Evolutionary conservation across 805 yeast genomes (phyloP), one percentile per base, ranked within the genome.

Genomic region (Yamadazyma phyllophila): DNA sequence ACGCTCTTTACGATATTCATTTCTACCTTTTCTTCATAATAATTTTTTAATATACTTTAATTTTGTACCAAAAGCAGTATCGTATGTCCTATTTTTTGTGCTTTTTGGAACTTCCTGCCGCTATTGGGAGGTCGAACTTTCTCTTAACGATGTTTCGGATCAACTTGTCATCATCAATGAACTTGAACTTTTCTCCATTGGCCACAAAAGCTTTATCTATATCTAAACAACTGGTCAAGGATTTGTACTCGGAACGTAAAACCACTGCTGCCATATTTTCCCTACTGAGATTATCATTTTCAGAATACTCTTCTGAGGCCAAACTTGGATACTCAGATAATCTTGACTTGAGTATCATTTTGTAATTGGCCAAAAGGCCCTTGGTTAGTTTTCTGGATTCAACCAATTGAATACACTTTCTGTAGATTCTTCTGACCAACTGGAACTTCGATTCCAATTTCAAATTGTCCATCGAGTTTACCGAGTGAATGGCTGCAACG

Each of bases 361-460:
- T 50, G 39, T 70, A 67, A 49, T 69, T 60, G 0, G 50, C 45
- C 14, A 64, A 43, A 47, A 68, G 63, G 9, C 33, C 51, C 20
- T 59, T 56, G 2, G 88, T 83, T 26, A 82, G 58, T 44, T 70
- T 73, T 3, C 67, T 67, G 12, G 73, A 56, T 50, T 82, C 85
- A 12, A 82, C 63, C 44, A 84, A 61, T 55, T 84, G 89, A 50
- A 78, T 74, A 50, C 83, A 76, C 54, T 84, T 85, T 49, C 80
- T 75, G 39, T 78, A 69, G 2, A 77, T 67, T 54, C 89, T 68
- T 54, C 73, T 70, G 8, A 83, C 59, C n/a, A 63, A 44, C 45
- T 53, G 60, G 60, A 54, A 48, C 60, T 55, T 53, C 46, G 61
- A 51, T 9, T 60, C 56, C 5, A 47, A 41, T 3, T 44, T 41